Conservation (phyloP, 2,329 filamentous ascomycete species). For the Talaromyces piceae region DNA sequence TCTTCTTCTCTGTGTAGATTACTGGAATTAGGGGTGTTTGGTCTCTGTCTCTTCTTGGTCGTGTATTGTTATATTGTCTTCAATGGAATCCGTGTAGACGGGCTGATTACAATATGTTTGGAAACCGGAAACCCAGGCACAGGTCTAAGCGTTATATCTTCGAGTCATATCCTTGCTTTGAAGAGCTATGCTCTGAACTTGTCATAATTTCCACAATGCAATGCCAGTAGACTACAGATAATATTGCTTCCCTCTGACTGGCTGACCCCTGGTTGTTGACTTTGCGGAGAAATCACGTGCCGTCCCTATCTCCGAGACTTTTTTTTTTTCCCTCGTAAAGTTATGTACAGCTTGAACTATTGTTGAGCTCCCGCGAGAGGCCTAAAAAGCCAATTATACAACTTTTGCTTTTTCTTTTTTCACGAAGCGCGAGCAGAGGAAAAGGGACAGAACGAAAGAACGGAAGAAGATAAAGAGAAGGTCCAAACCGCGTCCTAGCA, state of each 20-base stretch:
- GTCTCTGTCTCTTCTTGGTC: not conserved
- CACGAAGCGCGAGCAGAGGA: not conserved
- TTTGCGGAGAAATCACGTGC: slow-evolving; percentile 11
- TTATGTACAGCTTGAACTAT: too few species aligned
- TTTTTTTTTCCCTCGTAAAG: slow-evolving; percentile 5
- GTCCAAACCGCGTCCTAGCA: slow-evolving; percentile 14
- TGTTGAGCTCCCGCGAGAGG: not conserved
- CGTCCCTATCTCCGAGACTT: slow-evolving; percentile 12
- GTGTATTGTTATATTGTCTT: not conserved
- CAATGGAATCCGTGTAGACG: not conserved
- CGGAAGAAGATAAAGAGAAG: too few species aligned
- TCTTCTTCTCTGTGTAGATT: not conserved
- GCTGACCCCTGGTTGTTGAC: slow-evolving; percentile 7
- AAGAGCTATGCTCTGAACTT: too few species aligned
- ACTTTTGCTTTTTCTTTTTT: not conserved
- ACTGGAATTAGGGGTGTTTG: not conserved
- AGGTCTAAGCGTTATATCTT: too few species aligned
- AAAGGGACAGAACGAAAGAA: too few species aligned
- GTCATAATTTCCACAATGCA: too few species aligned
- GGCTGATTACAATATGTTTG: too few species aligned
- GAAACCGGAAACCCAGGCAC: too few species aligned
- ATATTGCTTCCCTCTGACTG: not conserved
- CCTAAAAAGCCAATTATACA: not conserved
- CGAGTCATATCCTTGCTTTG: too few species aligned
- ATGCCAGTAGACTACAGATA: not conserved